Conservation (phyloP, 2,329 filamentous ascomycete species). For the Aquanectria penicillioides region DNA sequence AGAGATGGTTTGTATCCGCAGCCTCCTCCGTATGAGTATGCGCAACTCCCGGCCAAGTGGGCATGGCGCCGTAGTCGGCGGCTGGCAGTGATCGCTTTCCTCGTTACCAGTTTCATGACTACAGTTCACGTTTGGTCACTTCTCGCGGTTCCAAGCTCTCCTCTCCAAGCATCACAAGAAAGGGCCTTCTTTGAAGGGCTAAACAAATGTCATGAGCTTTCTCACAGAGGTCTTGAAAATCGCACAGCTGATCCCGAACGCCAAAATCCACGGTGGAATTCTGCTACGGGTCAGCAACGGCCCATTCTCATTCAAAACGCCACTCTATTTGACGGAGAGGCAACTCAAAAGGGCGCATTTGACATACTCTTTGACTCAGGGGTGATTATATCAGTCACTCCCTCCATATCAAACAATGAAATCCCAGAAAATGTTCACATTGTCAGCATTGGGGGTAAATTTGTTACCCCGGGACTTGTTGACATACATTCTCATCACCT, state of each 20-base stretch:
- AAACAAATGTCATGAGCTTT: neutral
- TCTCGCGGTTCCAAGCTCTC: neutral
- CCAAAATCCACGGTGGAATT: constrained; percentile 5
- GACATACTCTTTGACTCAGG: constrained; percentile 1
- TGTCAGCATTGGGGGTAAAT: neutral
- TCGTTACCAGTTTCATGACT: neutral
- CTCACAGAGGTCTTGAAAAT: neutral
- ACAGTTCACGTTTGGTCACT: neutral
- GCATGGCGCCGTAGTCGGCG: neutral
- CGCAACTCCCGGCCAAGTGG: neutral
- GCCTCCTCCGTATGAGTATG: neutral
- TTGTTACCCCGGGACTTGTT: constrained; percentile 10
- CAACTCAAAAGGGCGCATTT: neutral
- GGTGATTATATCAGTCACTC: neutral
- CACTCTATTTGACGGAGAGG: constrained; percentile 4
- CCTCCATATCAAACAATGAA: neutral
- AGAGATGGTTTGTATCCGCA: neutral
- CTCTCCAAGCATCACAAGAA: neutral
- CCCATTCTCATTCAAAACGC: neutral
- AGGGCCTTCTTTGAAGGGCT: neutral
- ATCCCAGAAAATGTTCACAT: neutral
- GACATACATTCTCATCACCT: constrained; percentile 15
- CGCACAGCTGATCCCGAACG: neutral
- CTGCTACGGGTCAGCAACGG: neutral
- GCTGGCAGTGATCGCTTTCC: neutral